Conservation (phyloP, 2,329 filamentous ascomycete genomes). For the Fusarium algeriense region DNA sequence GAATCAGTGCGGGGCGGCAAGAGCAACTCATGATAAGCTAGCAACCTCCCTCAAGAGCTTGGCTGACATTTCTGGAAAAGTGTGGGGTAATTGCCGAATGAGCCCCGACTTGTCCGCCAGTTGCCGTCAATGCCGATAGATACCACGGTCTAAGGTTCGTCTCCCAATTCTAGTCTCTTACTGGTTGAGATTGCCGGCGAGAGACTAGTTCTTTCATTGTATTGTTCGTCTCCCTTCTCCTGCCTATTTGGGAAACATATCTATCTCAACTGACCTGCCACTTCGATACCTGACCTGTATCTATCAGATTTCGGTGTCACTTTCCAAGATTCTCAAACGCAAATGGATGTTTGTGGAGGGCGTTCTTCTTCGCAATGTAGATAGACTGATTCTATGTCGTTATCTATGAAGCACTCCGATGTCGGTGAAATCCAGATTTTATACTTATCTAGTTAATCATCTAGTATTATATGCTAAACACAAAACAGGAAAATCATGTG, state of each 20-base stretch:
- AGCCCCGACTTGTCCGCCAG: conserved; percentile 24
- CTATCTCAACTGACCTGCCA: conserved; percentile 18
- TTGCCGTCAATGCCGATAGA: conserved; percentile 45
- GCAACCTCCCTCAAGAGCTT: conserved; percentile 3
- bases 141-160: conserved; percentile 28
- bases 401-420: conserved; percentile 13
- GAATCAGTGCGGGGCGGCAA: conserved; percentile 28
- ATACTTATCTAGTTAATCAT: background rate
- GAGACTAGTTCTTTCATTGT: conserved; percentile 15
- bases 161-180: conserved; percentile 34
- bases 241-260: conserved; percentile 33
- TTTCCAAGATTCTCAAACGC: conserved; percentile 1
- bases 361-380: background rate
- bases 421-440: conserved; percentile 9
- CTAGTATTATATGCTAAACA: background rate
- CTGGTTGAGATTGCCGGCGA: conserved; percentile 27
- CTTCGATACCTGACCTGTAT: background rate
- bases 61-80: conserved; percentile 28
- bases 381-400: background rate
- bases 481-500: conserved; percentile 26
- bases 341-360: conserved; percentile 10
- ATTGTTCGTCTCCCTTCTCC: conserved; percentile 33
- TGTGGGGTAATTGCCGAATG: conserved; percentile 41
- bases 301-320: conserved; percentile 14
- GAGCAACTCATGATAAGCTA: conserved; percentile 39